Base-by-base conservation (phyloP, 1,284 basidiomycete genomes). In the Sanguinoderma infundibulare region DNA sequence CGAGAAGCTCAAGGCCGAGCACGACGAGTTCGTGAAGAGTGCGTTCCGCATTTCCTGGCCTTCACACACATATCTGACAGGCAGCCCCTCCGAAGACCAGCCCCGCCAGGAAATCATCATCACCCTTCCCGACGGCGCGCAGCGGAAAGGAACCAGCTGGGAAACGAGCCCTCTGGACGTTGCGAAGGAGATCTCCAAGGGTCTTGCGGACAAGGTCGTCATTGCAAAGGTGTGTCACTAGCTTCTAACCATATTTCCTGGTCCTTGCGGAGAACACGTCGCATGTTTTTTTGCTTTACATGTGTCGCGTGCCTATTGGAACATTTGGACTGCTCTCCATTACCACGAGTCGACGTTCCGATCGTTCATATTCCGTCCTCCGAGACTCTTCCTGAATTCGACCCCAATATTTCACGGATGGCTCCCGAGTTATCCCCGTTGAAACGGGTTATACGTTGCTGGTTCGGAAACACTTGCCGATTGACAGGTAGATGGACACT, bases 141-240 rank as follows among this genome's bases (percentile, higher is more conserved):
- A 88, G 68, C 85, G 92, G 59, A 87, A 92, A 67, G 98, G 86
- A 30, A 94, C 81, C 59, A 91, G 94, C 70, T 99, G 94, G 94
- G 94, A 98, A 81, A 98, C 98, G n/a, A 93, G 87, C 63, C 98
- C 98, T 0, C 87, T 98, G 87, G 88, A 93, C 70, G 81, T 99
- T 61, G 97, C 97, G 46, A 91, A 91, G 73, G 88, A 88, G 68
- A 85, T 99, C 58, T 92, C 93, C 17, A 92, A 96, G 75, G 90
- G 92, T 72, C 82, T 98, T 24, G 89, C 95, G 1, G 97, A 99
- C 69, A 86, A 90, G 50, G 83, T 93, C 67, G 93, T 99, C 70
- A 98, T 99, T 71, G 91, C 96, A 38, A 98, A 99, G 83, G 95
- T 87, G 57, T 53, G 78, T 69, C 47, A 1, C 3, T 50, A 2